phyloP scores from a whole-genome alignment of 768 basidiomycete genomes.

The Leccinum boreale region DNA sequence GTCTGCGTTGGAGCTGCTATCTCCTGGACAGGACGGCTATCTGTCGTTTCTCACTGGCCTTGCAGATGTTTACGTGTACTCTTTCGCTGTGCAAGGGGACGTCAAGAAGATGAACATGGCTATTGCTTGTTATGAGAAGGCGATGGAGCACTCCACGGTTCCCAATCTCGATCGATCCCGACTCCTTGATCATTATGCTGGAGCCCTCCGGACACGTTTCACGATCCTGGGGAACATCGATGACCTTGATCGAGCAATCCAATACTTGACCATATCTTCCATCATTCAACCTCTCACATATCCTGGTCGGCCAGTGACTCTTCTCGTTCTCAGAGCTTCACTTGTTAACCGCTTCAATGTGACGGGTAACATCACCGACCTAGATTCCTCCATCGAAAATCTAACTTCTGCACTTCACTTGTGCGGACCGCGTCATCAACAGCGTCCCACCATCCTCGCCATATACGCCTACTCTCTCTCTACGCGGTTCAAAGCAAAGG shows the following conservation, averaged over 20 bases:
- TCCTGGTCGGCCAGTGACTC: conserved; percentile 8
- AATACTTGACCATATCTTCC: conserved; percentile 14
- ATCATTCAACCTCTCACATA: conserved; percentile 12
- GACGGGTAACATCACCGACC: conserved; percentile 7
- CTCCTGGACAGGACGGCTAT: conserved; percentile 15
- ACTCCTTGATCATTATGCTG: conserved; percentile 19
- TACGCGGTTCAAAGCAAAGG: conserved; percentile 13
- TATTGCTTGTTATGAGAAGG: conserved; percentile 13
- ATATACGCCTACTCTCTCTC: conserved; percentile 11
- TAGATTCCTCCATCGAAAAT: conserved; percentile 17
- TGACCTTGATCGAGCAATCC: conserved; percentile 26
- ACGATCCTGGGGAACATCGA: conserved; percentile 3
- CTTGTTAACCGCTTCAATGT: conserved; percentile 9
- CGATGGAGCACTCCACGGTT: conserved; percentile 14
- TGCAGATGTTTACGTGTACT: conserved; percentile 1
- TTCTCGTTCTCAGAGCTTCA: conserved; percentile 8
- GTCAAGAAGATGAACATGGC: conserved; percentile 18
- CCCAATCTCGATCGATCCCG: conserved; percentile 14
- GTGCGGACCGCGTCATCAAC: conserved; percentile 6
- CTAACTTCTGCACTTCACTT: conserved; percentile 12
- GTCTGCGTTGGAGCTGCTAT: conserved; percentile 16
- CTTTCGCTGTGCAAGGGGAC: conserved; percentile 16
- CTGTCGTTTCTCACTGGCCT: conserved; percentile 8
- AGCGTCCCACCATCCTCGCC: conserved; percentile 7
- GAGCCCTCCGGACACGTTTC: conserved; percentile 20